Base-by-base conservation (phyloP, 768 basidiomycete species). In the Flagelloscypha sp. region DNA sequence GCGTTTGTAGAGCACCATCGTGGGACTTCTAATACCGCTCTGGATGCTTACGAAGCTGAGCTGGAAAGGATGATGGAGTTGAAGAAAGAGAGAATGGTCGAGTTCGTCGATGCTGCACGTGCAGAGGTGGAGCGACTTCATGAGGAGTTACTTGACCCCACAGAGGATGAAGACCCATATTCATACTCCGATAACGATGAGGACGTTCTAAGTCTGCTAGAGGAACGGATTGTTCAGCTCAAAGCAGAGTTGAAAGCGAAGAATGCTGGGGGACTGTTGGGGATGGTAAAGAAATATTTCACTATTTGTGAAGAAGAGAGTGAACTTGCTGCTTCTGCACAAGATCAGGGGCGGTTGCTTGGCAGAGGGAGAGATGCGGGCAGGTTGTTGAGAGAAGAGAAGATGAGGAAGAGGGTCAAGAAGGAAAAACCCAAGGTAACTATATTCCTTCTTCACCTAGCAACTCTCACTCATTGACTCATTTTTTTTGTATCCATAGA, bases 181-280 rank as follows among this genome's bases (percentile, higher is more conserved):
- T n/a, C n/a, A n/a, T n/a, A n/a, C n/a, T n/a, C n/a, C n/a, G 84
- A 92, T 50, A 82, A 84, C 47, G 88, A 87, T 6, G 87, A 94
- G 58, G 90, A 95, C 48, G 61, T 97, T 4, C 60, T 95, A 19
- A 66, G 70, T 7, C 74, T 84, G 21, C 92, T 97, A 46, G 89
- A 92, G 52, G 75, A 81, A 11, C 88, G 94, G 53, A 84, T 90
- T 46, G 68, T 67, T 40, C 71, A 78, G 16, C 66, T 97, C 21
- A 86, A 87, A 48, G 79, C 84, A 19, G 93, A 97, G 42, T 61
- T 71, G 36, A 93, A 93, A 57, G 79, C 74, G 1, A 76, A n/a
- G n/a, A n/a, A n/a, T n/a, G n/a, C n/a, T n/a, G n/a, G n/a, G n/a
- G n/a, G n/a, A n/a, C n/a, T 97, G 1, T 63, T 99, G 22, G 69